Evolutionary conservation across 2,329 filamentous ascomycete species (phyloP).

Genomic region (Colletotrichum theobromicola): DNA sequence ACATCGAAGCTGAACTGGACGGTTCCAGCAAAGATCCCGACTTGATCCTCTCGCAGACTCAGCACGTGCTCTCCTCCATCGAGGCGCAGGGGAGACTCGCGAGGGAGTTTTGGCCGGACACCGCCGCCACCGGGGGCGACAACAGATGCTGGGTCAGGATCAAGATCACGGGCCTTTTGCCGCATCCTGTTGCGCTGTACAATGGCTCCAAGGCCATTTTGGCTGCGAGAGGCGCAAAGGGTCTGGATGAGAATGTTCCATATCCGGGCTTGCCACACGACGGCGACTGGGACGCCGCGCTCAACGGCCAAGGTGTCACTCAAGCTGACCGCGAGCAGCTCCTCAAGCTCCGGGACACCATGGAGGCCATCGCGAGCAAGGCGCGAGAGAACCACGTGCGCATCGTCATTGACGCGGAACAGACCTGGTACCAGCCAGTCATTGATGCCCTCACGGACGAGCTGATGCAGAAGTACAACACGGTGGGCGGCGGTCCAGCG

Average conservation of each 20-base stretch:
- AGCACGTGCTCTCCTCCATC: neutral
- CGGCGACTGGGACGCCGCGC: neutral
- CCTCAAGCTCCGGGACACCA: neutral
- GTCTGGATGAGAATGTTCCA: neutral
- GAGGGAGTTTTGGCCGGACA: conserved; percentile 10
- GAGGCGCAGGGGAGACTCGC: neutral
- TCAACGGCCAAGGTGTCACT: neutral
- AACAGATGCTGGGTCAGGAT: conserved; percentile 24
- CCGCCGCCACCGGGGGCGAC: conserved; percentile 14
- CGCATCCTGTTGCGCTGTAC: conserved; percentile 21
- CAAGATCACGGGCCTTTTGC: conserved; percentile 24
- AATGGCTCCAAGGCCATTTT: conserved; percentile 22
- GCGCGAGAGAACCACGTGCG: neutral
- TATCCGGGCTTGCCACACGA: neutral
- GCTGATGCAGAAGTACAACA: neutral
- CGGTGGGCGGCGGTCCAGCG: neutral
- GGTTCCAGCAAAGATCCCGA: conserved; percentile 24
- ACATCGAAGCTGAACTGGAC: conserved; percentile 22
- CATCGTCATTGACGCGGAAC: neutral
- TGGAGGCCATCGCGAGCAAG: neutral
- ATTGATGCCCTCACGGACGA: neutral
- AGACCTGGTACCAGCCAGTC: neutral
- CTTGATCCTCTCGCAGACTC: conserved; percentile 9
- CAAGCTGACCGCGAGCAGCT: neutral
- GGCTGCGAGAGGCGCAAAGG: conserved; percentile 11